Conservation (phyloP, 305 asterid species). For the Solanum chacoense region DNA sequence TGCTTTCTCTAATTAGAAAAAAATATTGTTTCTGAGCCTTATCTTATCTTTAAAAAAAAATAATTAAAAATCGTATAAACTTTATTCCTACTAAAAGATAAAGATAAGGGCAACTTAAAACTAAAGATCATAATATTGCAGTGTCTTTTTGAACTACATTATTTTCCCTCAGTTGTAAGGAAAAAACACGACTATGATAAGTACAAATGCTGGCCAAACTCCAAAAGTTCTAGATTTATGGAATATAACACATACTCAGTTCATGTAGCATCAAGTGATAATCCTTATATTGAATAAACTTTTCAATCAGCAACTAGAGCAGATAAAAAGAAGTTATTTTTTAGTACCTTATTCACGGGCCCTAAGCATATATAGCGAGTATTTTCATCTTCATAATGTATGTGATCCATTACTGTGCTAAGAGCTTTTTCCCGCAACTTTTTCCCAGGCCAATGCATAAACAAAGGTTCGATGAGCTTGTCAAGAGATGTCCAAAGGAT, state of each 20-base stretch:
- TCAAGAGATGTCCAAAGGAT: slow-evolving; percentile 84
- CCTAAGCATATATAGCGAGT: slow-evolving; percentile 92
- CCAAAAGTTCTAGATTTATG: neutral
- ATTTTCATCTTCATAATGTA: slow-evolving; percentile 96
- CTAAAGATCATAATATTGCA: neutral
- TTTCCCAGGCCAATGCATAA: slow-evolving; percentile 89
- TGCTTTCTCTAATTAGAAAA: neutral
- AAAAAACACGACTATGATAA: neutral
- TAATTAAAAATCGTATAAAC: neutral
- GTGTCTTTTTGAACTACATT: neutral
- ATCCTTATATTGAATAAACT: neutral
- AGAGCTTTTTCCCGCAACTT: slow-evolving; percentile 78
- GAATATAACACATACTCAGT: neutral
- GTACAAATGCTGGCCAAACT: neutral
- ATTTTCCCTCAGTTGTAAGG: neutral
- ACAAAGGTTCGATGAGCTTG: slow-evolving; percentile 69
- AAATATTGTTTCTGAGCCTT: neutral
- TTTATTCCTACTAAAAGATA: neutral
- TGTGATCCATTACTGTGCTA: slow-evolving; percentile 63
- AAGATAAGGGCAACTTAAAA: neutral
- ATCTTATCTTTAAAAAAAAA: neutral
- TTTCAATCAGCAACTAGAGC: neutral
- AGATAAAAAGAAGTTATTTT: neutral
- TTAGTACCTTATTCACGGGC: slow-evolving; percentile 82
- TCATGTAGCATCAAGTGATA: neutral